Evolutionary conservation across 148 eudicot genomes (phyloP).

Genomic region (Diospyros kaki): DNA sequence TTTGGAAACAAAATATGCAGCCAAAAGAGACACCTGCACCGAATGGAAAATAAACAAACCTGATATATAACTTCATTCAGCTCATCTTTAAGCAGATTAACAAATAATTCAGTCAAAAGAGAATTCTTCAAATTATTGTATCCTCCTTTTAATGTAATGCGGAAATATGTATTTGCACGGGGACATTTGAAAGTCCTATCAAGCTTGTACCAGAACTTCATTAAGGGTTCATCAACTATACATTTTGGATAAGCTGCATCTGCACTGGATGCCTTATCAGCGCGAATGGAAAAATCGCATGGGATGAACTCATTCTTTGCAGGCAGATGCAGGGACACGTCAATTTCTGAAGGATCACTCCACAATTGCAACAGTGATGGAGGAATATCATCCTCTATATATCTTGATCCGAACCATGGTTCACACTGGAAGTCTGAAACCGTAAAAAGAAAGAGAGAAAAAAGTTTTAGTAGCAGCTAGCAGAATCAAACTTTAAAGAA

Average conservation of each 20-base stretch:
- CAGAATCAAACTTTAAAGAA: neutral
- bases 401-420: constrained; percentile 94
- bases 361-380: constrained; percentile 54
- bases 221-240: constrained; percentile 73
- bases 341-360: constrained; percentile 75
- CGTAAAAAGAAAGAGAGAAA: constrained; percentile 6
- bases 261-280: constrained; percentile 35
- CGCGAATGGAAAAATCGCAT: constrained; percentile 64
- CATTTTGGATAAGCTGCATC: constrained; percentile 54
- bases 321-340: constrained; percentile 75
- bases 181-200: constrained; percentile 85
- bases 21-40: neutral
- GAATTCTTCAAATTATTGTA: constrained; percentile 51
- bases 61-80: constrained; percentile 88
- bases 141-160: constrained; percentile 71
- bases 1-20: neutral
- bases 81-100: constrained; percentile 84
- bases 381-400: constrained; percentile 73
- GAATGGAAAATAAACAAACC: constrained; percentile 38
- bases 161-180: constrained; percentile 96
- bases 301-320: constrained; percentile 85
- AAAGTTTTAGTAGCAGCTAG: constrained; percentile 4
- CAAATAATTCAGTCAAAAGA: constrained; percentile 82
- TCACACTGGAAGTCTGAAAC: constrained; percentile 53
- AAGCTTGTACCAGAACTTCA: constrained; percentile 92